A percentile compares a stretch with the other conserved stretches of the same genome.
Evolutionary conservation across 2,329 filamentous ascomycete genomes (phyloP).

Genomic region (Epichloe typhina): DNA sequence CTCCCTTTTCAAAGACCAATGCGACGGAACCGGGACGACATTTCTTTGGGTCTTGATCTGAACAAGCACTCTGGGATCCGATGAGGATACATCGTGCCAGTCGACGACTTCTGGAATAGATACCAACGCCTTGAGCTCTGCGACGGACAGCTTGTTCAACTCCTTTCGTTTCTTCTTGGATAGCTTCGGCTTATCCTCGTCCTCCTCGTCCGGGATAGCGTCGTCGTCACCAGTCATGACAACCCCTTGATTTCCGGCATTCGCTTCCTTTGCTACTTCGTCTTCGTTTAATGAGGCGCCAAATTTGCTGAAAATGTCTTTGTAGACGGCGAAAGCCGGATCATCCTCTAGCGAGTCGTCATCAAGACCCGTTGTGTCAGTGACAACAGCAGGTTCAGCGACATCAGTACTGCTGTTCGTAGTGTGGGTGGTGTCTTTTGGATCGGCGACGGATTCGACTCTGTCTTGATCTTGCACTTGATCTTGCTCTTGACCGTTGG

Average conservation of each 20-base stretch:
- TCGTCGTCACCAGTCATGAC: slow-evolving; percentile 75
- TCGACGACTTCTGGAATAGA: slow-evolving; percentile 88
- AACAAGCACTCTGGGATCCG: slow-evolving; percentile 77
- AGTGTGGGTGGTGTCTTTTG: slow-evolving; percentile 1
- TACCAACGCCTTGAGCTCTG: slow-evolving; percentile 87
- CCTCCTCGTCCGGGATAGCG: slow-evolving; percentile 75
- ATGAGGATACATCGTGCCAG: slow-evolving; percentile 89
- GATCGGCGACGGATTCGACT: slow-evolving; percentile 17
- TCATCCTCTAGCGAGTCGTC: slow-evolving; percentile 55
- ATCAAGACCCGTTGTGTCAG: slow-evolving; percentile 40
- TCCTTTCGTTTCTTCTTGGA: slow-evolving; percentile 94
- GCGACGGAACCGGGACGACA: slow-evolving; percentile 81
- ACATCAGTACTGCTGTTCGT: background rate
- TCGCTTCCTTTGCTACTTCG: slow-evolving; percentile 48
- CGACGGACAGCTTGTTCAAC: slow-evolving; percentile 83
- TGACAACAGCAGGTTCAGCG: slow-evolving; percentile 21
- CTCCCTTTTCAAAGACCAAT: slow-evolving; percentile 97
- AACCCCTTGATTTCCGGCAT: slow-evolving; percentile 65
- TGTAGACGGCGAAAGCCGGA: slow-evolving; percentile 72
- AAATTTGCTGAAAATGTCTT: slow-evolving; percentile 71
- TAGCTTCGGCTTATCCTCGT: slow-evolving; percentile 53
- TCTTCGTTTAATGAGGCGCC: slow-evolving; percentile 51
- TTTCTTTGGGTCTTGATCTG: slow-evolving; percentile 94
- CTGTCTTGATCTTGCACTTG: slow-evolving; percentile 5
- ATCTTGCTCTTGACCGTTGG: background rate